These are phyloP conservation scores for Lasiosphaeris hirsuta DNA, from an alignment of 495 filamentous ascomycete genomes.

Conservation along the genomic window DNA sequence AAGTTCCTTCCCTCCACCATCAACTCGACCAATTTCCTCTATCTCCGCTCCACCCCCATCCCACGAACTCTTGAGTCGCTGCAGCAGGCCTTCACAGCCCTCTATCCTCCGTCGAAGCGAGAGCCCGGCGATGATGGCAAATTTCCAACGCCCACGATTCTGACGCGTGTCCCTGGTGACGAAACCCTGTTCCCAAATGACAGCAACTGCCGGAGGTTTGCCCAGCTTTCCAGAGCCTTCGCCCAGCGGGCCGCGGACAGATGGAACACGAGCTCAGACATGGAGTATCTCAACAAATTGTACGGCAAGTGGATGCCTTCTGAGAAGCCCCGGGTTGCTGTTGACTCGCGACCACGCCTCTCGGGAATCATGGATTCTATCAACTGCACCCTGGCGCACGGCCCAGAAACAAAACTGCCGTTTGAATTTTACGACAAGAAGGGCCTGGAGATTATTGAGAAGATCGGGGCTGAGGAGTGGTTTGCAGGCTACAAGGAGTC, in stretches of 20 bases:
- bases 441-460: constrained; percentile 66
- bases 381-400: constrained; percentile 85
- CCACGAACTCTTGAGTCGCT: constrained; percentile 82
- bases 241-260: constrained; percentile 73
- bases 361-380: constrained; percentile 92
- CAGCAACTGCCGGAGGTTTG: constrained; percentile 76
- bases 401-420: constrained; percentile 71
- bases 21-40: constrained; percentile 62
- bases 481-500: constrained; percentile 82
- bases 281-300: constrained; percentile 74
- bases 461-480: constrained; percentile 88
- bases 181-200: constrained; percentile 96
- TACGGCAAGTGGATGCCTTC: constrained; percentile 82
- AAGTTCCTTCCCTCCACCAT: constrained; percentile 74
- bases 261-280: constrained; percentile 80
- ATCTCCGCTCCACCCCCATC: constrained; percentile 81
- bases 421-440: constrained; percentile 82
- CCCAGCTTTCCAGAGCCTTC: constrained; percentile 74
- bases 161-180: constrained; percentile 67
- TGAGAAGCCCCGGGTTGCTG: constrained; percentile 62
- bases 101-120: constrained; percentile 76
- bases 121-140: constrained; percentile 34
- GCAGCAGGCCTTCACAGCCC: constrained; percentile 82
- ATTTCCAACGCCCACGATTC: constrained; percentile 70
- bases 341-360: constrained; percentile 79